phyloP scores from a whole-genome alignment of 495 filamentous ascomycete genomes.

The Gamarada debralockiae region DNA sequence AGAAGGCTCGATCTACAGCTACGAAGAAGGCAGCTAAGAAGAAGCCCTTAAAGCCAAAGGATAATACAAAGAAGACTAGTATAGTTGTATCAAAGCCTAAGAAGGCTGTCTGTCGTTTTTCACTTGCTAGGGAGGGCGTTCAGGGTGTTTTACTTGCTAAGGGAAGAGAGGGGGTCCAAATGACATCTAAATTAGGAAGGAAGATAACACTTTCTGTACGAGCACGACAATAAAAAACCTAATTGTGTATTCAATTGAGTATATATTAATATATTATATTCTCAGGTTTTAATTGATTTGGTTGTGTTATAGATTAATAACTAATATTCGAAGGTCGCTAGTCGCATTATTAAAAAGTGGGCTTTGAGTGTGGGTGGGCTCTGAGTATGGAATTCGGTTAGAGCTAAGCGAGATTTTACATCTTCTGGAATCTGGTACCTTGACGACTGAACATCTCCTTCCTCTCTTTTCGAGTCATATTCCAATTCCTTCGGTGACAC shows the following conservation, averaged over 20 bases:
- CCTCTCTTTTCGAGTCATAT: too few relatives aligned
- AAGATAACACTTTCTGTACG: background rate
- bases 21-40: background rate
- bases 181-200: background rate
- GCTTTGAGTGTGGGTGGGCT: background rate
- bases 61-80: background rate
- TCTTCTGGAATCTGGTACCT: background rate
- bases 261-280: too few relatives aligned
- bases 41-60: too few relatives aligned
- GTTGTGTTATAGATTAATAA: too few relatives aligned
- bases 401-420: slow-evolving; percentile 7
- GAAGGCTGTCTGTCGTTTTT: background rate
- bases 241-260: too few relatives aligned
- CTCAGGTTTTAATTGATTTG: too few relatives aligned
- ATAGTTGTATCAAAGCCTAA: background rate
- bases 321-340: too few relatives aligned
- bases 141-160: background rate
- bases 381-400: background rate
- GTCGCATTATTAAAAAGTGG: too few relatives aligned
- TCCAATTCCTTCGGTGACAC: too few relatives aligned
- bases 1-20: too few relatives aligned
- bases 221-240: too few relatives aligned
- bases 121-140: background rate
- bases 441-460: too few relatives aligned
- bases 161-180: background rate